Percentiles rank a stretch among this genome's conserved stretches.
Evolutionary conservation across 768 basidiomycete genomes (phyloP).

Genomic region (Glaciozyma martinii): DNA sequence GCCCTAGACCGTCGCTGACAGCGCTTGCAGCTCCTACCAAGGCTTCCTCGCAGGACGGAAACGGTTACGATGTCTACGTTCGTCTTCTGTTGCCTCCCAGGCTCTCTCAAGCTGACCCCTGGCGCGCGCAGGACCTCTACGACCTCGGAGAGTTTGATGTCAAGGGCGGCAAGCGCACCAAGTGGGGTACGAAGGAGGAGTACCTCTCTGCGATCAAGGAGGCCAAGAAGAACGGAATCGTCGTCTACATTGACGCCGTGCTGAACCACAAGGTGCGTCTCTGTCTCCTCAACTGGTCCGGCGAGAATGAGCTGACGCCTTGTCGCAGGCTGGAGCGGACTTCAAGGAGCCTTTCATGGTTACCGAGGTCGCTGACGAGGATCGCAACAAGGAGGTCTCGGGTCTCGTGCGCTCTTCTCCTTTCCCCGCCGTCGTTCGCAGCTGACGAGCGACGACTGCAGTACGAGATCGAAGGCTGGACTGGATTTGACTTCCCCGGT

Average conservation of each 20-base stretch:
- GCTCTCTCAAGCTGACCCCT: not conserved
- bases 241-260: slow-evolving; percentile 42
- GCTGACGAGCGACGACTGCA: not conserved
- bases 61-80: slow-evolving; percentile 38
- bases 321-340: slow-evolving; percentile 41
- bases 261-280: slow-evolving; percentile 41
- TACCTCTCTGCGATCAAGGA: slow-evolving; percentile 6
- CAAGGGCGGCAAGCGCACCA: slow-evolving; percentile 39
- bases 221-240: slow-evolving; percentile 40
- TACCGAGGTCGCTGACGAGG: slow-evolving; percentile 42
- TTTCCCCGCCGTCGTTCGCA: not conserved
- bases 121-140: slow-evolving; percentile 28
- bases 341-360: slow-evolving; percentile 42
- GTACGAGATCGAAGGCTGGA: slow-evolving; percentile 43
- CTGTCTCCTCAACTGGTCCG: not conserved
- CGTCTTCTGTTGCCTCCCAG: not conserved
- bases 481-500: slow-evolving; percentile 43
- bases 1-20: too few relatives aligned
- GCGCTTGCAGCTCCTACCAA: slow-evolving; percentile 36
- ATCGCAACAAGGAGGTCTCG: slow-evolving; percentile 41
- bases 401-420: slow-evolving; percentile 27
- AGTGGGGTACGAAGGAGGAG: slow-evolving; percentile 45
- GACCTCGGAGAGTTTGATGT: slow-evolving; percentile 43
- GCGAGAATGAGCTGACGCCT: not conserved
- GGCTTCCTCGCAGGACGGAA: slow-evolving; percentile 37